Evolutionary conservation across 1,284 basidiomycete species (phyloP).

Genomic region (Phellinidium pouzarii): DNA sequence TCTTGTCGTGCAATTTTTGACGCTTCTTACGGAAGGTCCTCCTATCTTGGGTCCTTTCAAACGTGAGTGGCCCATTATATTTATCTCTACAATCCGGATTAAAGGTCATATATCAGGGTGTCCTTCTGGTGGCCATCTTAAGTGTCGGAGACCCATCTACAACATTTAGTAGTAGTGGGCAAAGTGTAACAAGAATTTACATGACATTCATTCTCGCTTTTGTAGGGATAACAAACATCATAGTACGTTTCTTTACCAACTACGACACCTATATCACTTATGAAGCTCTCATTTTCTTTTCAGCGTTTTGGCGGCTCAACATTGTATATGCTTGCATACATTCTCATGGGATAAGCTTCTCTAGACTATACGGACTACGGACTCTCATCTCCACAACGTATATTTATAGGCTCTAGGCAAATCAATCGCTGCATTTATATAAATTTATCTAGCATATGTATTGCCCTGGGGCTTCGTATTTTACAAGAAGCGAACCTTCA

Average conservation of each 20-base stretch:
- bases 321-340: conserved; percentile 44
- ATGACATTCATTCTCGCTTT: conserved; percentile 76
- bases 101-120: conserved; percentile 41
- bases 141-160: conserved; percentile 54
- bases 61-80: conserved; percentile 44
- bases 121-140: conserved; percentile 71
- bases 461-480: no score
- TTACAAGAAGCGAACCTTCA: no score
- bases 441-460: neutral
- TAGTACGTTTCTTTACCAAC: conserved; percentile 37
- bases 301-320: conserved; percentile 59
- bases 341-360: conserved; percentile 6
- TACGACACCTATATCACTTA: conserved; percentile 20
- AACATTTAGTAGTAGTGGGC: conserved; percentile 54
- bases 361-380: neutral
- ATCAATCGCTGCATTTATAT: neutral
- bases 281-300: neutral
- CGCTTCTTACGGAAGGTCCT: conserved; percentile 46
- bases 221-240: conserved; percentile 67
- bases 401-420: neutral
- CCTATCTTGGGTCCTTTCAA: conserved; percentile 79
- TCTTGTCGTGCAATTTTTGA: neutral
- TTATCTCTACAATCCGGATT: conserved; percentile 8
- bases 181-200: conserved; percentile 60
- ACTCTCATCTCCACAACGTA: neutral